These are phyloP conservation scores for Clarireedia hainanense DNA, from an alignment of 2,329 filamentous ascomycete genomes.

Conservation along the genomic window DNA sequence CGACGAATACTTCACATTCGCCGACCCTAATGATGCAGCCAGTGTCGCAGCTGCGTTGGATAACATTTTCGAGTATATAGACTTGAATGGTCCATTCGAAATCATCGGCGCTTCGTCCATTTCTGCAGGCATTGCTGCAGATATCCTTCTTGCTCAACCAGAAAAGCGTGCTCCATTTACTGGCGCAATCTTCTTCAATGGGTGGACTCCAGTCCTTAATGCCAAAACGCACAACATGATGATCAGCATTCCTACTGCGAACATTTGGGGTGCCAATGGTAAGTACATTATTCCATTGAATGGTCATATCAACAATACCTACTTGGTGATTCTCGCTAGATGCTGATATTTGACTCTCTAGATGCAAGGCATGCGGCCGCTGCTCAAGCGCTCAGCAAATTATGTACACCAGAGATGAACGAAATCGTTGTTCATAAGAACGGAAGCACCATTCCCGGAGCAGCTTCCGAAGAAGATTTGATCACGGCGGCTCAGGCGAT, in stretches of 20 bases:
- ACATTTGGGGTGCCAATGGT: conserved; percentile 6
- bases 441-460: conserved; percentile 5
- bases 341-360: neutral
- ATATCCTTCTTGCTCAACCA: neutral
- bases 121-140: neutral
- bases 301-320: neutral
- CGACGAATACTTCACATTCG: conserved; percentile 7
- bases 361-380: neutral
- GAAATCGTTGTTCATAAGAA: neutral
- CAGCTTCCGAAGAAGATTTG: neutral
- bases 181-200: conserved; percentile 12
- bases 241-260: conserved; percentile 7
- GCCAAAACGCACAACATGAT: neutral
- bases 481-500: neutral
- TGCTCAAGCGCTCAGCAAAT: neutral
- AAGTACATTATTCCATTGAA: neutral
- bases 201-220: neutral
- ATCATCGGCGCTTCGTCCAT: neutral
- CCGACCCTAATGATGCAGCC: neutral
- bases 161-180: conserved; percentile 19
- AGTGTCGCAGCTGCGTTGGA: neutral
- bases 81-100: neutral
- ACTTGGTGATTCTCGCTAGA: neutral
- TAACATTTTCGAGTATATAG: neutral
- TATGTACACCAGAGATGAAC: neutral